Base-by-base conservation (phyloP, 345 rosid genomes). In the Erysimum cheiranthoides region DNA sequence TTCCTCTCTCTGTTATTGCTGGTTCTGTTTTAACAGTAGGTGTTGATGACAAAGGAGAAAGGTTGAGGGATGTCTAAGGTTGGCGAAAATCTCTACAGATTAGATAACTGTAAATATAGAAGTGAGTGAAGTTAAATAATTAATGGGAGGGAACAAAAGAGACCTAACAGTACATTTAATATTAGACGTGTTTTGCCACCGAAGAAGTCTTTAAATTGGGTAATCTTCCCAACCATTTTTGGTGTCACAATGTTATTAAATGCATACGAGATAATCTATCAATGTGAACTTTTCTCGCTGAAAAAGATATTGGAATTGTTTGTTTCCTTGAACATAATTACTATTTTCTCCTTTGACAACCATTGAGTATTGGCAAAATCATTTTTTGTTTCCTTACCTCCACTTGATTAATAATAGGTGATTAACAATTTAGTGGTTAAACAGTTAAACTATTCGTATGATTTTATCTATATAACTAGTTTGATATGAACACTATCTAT, bases 161-260 rank as follows among this genome's bases (percentile, higher is more conserved):
- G 34, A 42, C 2, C 60, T 45, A 67, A 58, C 61, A 3, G 73
- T 50, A 30, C 59, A 75, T 59, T 75, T 75, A n/a, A n/a, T 75
- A 75, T 67, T 18, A 58, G 34, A 27, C 13, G 38, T 57, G 14
- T 57, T 57, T 32, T 56, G 39, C 28, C 68, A 59, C 61, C 61
- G n/a, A n/a, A n/a, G 1, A 36, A 59, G 14, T 47, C 70, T 38
- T 38, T 75, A 13, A 74, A 74, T 59, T 75, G 39, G 73, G 68
- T 75, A 3, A 75, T n/a, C 73, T 14, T 67, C 78, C 73, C 73
- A 75, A 75, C 78, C 68, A 67, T 49, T 67, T 50, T 74, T 58
- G 16, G 47, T 59, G 53, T 28, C 43, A 74, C 58, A 9, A 4
- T 74, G 31, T 30, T 56, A 74, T 66, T 66, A 36, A 66, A 66